phyloP scores from a whole-genome alignment of 2,329 filamentous ascomycete genomes.

The Pestalotiopsis sp. region DNA sequence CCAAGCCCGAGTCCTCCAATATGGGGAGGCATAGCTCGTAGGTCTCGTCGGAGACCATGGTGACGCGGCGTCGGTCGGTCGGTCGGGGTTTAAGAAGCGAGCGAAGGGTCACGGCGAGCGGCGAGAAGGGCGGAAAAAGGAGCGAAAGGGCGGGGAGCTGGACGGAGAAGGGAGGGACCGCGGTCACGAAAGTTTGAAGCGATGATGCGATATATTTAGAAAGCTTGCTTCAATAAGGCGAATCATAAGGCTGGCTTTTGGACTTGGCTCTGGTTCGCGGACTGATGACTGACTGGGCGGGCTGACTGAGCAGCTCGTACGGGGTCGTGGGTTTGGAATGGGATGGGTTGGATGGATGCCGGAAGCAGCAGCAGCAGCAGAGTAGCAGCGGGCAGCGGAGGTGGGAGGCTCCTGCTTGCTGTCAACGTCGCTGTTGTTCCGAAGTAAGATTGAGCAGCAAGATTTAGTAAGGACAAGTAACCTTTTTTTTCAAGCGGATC shows the following conservation, averaged over 20 bases:
- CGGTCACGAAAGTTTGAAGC: constrained; percentile 17
- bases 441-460: constrained; percentile 2
- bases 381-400: constrained; percentile 3
- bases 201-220: constrained; percentile 17
- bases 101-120: constrained; percentile 16
- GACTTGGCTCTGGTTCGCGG: constrained; percentile 5
- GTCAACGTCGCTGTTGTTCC: neutral
- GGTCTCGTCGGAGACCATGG: constrained; percentile 89
- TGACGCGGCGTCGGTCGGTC: constrained; percentile 32
- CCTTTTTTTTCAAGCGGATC: neutral
- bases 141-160: constrained; percentile 15
- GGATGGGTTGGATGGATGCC: neutral
- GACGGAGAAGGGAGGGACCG: neutral
- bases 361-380: neutral
- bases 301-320: constrained; percentile 2
- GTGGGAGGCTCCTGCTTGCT: neutral
- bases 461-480: constrained; percentile 5
- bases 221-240: constrained; percentile 17
- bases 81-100: constrained; percentile 14
- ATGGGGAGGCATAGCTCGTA: constrained; percentile 91
- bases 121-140: constrained; percentile 16
- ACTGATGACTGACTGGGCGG: neutral
- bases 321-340: neutral
- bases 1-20: constrained; percentile 78
- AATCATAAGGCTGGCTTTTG: constrained; percentile 17